Base-by-base conservation (phyloP, 2,329 filamentous ascomycete genomes). In the Cercospora citrullina region DNA sequence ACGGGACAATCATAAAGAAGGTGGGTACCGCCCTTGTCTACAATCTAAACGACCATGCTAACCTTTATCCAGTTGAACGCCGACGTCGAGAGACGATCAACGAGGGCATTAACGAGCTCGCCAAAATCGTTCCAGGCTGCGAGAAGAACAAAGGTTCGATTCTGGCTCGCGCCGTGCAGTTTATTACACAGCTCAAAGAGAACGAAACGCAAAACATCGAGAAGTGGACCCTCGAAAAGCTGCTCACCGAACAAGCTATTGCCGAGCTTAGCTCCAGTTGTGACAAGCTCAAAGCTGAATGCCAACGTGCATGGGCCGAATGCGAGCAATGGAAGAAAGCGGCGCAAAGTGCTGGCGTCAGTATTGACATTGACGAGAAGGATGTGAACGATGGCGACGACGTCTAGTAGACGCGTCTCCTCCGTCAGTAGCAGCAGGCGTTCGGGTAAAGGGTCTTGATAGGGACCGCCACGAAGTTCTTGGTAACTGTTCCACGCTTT, bases 111-210 rank as follows among this genome's bases (percentile, higher is more conserved):
- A 98, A 97, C 77, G 95, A 98, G 80, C 87, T 99, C 31, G 92
- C 94, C 73, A 98, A 97, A 83, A 96, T 99, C 72, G 95, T 99
- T 0, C 95, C 95, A 0, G 93, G 93, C 14, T 97, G 94, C 76
- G 95, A 99, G 81, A 99, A 98, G 85, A 98, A 99, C 84, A 99
- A 99, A 81, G 95, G 95, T 0, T 96, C 93, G 2, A 98, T 99
- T 72, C 84, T 99, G 42, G 92, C 96, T 78, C 92, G 94, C 36
- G 93, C 95, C 0, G 94, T 97, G 9, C 90, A 93, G 71, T 98
- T 97, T 82, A 98, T 99, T 78, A 91, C 89, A 10, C 93, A 97
- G 77, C 87, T 99, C 16, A 96, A 95, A 79, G 93, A 97, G 79
- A 96, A 97, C 74, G 94, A 97, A 79, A 88, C 91, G 16, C 91